These are phyloP conservation scores for Raffaelea ambrosiae DNA, from an alignment of 2,329 filamentous ascomycete species.

Conservation along the genomic window DNA sequence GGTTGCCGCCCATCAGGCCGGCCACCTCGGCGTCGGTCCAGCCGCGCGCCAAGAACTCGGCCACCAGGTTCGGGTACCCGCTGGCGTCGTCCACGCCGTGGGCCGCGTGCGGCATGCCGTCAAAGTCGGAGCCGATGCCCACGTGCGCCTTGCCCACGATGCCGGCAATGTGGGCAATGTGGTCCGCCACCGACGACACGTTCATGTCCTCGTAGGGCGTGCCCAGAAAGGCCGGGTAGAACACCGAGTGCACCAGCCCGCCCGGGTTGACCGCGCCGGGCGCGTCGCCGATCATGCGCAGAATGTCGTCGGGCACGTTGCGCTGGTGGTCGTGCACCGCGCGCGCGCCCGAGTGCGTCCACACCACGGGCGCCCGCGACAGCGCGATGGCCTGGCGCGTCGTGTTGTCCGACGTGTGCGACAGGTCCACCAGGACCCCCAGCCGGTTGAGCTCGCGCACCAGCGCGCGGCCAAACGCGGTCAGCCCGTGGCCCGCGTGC, in stretches of 20 bases:
- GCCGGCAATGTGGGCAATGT: constrained; percentile 74
- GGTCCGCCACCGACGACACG: constrained; percentile 52
- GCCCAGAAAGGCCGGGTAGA: constrained; percentile 19
- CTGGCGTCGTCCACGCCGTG: constrained; percentile 73
- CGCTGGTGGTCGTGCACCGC: constrained; percentile 14
- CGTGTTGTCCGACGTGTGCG: constrained; percentile 6
- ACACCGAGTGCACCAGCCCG: constrained; percentile 25
- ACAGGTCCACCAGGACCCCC: constrained; percentile 5
- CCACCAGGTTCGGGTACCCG: constrained; percentile 70
- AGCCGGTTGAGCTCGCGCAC: constrained; percentile 6
- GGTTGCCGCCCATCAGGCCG: constrained; percentile 70
- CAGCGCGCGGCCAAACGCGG: not conserved
- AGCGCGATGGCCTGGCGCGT: constrained; percentile 4
- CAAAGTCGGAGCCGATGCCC: constrained; percentile 81
- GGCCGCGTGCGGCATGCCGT: constrained; percentile 61
- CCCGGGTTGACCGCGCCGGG: constrained; percentile 21
- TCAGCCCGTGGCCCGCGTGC: constrained; percentile 1
- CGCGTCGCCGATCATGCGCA: constrained; percentile 19
- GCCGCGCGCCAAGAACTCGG: constrained; percentile 63
- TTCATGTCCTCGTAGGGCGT: constrained; percentile 41
- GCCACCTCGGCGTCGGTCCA: constrained; percentile 51
- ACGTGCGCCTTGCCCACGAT: constrained; percentile 80
- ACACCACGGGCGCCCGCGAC: constrained; percentile 1
- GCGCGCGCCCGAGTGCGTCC: not conserved
- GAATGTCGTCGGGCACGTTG: constrained; percentile 31